phyloP scores from a whole-genome alignment of 2,329 filamentous ascomycete species.

The Stagonosporopsis rhizophila region DNA sequence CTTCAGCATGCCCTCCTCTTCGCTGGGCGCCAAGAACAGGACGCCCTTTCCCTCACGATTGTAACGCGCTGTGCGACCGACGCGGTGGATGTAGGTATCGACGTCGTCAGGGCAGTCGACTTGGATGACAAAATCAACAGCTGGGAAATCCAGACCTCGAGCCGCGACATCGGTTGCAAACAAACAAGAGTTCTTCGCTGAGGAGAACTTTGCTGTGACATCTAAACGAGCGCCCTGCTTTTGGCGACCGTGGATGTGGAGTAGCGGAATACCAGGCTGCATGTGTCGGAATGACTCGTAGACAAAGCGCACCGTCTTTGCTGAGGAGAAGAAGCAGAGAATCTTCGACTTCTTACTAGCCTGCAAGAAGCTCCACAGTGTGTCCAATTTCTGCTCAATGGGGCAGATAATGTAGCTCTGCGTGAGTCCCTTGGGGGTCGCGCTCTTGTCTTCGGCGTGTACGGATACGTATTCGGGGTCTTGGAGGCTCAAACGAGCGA shows the following conservation, averaged over 20 bases:
- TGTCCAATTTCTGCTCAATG: constrained; percentile 87
- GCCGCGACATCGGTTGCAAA: constrained; percentile 97
- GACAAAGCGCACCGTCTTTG: constrained; percentile 95
- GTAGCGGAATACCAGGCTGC: constrained; percentile 89
- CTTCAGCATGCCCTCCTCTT: constrained; percentile 90
- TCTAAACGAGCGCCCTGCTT: constrained; percentile 89
- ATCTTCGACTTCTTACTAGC: constrained; percentile 93
- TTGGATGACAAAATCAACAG: constrained; percentile 99
- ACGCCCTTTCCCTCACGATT: constrained; percentile 87
- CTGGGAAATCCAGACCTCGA: constrained; percentile 91
- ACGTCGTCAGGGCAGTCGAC: constrained; percentile 96
- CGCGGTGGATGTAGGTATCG: constrained; percentile 96
- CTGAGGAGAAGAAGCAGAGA: constrained; percentile 91
- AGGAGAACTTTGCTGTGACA: constrained; percentile 82
- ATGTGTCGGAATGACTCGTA: constrained; percentile 93
- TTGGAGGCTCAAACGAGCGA: constrained; percentile 84
- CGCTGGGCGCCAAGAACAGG: constrained; percentile 88
- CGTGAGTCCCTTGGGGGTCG: constrained; percentile 83
- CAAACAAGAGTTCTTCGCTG: constrained; percentile 82
- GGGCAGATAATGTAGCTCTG: constrained; percentile 92
- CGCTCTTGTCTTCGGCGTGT: constrained; percentile 78
- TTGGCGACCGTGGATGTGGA: constrained; percentile 93
- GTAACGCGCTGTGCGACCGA: constrained; percentile 93
- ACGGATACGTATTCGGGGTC: constrained; percentile 96
- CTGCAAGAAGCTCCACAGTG: constrained; percentile 90